Percentiles rank a stretch among this genome's conserved stretches.
These are phyloP conservation scores for Cephalotrichum gorgonifer DNA, from an alignment of 2,329 filamentous ascomycete species.

Conservation along the genomic window DNA sequence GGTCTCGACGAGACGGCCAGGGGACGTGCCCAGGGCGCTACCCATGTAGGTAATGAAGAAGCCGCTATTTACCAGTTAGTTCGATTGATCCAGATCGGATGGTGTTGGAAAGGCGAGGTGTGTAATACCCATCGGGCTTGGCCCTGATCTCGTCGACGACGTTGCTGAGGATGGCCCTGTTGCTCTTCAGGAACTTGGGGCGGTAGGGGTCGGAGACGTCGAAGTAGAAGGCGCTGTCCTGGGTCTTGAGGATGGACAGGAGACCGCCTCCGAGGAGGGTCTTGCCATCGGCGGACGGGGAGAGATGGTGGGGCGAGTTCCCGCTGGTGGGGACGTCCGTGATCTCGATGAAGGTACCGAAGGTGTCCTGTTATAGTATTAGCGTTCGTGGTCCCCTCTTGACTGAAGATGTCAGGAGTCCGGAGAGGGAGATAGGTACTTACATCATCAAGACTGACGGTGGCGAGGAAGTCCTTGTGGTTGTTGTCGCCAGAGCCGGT, in stretches of 20 bases:
- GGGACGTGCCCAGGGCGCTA: conserved; percentile 44
- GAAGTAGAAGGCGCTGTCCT: conserved; percentile 54
- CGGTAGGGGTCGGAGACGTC: conserved; percentile 47
- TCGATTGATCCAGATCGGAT: not conserved
- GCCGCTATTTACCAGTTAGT: conserved; percentile 20
- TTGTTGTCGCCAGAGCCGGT: conserved; percentile 49
- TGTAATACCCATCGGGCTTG: conserved; percentile 43
- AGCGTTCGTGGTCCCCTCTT: too few species aligned
- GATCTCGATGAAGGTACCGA: conserved; percentile 46
- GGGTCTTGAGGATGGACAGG: conserved; percentile 46
- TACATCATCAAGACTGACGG: conserved; percentile 48
- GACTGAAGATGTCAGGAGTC: too few species aligned
- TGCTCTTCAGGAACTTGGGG: conserved; percentile 48
- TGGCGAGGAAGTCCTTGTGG: conserved; percentile 49
- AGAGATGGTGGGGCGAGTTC: conserved; percentile 51
- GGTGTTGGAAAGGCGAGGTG: not conserved
- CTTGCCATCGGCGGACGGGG: conserved; percentile 44
- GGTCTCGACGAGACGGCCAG: conserved; percentile 50
- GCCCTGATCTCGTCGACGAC: conserved; percentile 54
- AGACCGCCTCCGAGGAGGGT: conserved; percentile 46
- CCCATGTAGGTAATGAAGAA: conserved; percentile 56
- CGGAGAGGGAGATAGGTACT: too few species aligned
- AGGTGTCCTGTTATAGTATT: conserved; percentile 34
- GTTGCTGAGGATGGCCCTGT: conserved; percentile 46
- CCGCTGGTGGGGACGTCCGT: conserved; percentile 49